Evolutionary conservation across 73 alveolate genomes (phyloP).

Genomic region (Durusdinium trenchii): DNA sequence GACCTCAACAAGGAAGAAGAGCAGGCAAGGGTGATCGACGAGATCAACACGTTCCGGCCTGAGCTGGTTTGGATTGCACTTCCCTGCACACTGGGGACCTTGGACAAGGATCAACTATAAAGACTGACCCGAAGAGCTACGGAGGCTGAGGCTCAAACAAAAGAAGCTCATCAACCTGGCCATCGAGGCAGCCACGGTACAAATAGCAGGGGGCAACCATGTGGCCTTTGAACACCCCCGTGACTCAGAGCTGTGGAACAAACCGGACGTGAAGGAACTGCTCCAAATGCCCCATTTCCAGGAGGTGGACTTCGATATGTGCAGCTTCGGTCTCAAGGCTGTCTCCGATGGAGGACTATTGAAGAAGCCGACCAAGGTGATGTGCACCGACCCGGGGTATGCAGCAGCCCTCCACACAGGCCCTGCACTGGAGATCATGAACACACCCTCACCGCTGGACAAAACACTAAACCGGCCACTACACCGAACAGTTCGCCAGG

Average conservation of each 20-base stretch:
- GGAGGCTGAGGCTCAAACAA: neutral
- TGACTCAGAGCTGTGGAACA: no score
- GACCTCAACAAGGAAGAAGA: neutral
- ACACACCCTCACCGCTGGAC: no score
- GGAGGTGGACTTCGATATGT: neutral
- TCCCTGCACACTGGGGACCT: neutral
- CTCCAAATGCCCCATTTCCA: no score
- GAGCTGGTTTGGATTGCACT: neutral
- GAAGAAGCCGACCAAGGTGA: neutral
- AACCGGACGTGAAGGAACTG: no score
- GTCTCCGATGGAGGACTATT: neutral
- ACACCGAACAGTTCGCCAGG: no score
- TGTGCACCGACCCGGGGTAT: neutral
- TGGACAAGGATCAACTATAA: slow-evolving; percentile 20
- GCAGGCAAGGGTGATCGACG: neutral
- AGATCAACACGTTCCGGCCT: neutral
- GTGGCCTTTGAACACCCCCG: neutral
- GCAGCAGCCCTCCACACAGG: no score
- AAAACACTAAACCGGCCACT: no score
- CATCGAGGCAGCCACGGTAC: neutral
- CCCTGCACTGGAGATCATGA: neutral
- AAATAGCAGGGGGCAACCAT: neutral
- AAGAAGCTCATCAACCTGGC: neutral
- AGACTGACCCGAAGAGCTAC: neutral
- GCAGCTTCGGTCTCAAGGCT: neutral